These are phyloP conservation scores for Fusarium chaquense DNA, from an alignment of 2,329 filamentous ascomycete species.

Conservation along the genomic window DNA sequence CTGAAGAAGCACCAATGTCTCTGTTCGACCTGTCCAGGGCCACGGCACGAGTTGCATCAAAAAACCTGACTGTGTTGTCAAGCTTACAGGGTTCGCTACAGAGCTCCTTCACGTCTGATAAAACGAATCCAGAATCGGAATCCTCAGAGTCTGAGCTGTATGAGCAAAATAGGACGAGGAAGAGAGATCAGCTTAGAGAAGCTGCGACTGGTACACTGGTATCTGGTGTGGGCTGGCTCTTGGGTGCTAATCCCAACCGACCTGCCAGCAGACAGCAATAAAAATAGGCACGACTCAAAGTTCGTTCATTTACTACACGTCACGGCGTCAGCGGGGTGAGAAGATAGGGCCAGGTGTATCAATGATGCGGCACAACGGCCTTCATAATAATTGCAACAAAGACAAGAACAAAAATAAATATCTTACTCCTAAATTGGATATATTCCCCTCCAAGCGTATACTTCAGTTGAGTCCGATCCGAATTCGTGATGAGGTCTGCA, in stretches of 20 bases:
- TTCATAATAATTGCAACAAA: background rate
- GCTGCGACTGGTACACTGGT: slow-evolving; percentile 75
- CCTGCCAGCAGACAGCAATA: slow-evolving; percentile 26
- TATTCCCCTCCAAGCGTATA: background rate
- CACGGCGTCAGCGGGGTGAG: background rate
- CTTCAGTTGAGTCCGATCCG: background rate
- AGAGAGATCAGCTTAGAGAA: slow-evolving; percentile 77
- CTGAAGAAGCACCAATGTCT: slow-evolving; percentile 72
- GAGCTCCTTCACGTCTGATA: slow-evolving; percentile 31
- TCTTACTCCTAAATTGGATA: background rate
- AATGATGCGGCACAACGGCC: background rate
- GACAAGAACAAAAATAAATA: background rate
- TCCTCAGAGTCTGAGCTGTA: slow-evolving; percentile 43
- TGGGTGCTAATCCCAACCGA: slow-evolving; percentile 63
- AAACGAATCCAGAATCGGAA: slow-evolving; percentile 30
- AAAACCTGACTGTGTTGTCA: slow-evolving; percentile 68
- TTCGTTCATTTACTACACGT: background rate
- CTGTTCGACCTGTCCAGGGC: slow-evolving; percentile 73
- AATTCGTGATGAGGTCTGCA: background rate
- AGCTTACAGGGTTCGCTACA: slow-evolving; percentile 57
- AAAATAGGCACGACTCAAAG: background rate
- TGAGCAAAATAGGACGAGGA: slow-evolving; percentile 65
- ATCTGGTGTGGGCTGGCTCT: slow-evolving; percentile 75
- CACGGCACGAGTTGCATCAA: slow-evolving; percentile 69
- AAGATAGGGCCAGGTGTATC: background rate